Evolutionary conservation across 306 rosid genomes (phyloP).

Genomic region (Crotalaria pallida): DNA sequence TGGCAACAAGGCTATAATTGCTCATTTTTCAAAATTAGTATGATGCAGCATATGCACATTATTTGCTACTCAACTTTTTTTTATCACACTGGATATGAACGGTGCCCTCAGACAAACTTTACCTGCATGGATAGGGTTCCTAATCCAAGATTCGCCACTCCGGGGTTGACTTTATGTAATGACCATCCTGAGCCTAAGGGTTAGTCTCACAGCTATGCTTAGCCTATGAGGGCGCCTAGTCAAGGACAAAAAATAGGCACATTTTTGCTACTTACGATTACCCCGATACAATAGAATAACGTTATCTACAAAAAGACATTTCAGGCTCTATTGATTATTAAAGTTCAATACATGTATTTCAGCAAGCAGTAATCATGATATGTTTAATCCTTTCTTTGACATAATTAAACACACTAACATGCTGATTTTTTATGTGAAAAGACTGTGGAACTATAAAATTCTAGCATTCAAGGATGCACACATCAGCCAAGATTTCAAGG

Average conservation of each 20-base stretch:
- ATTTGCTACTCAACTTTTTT: too few relatives aligned
- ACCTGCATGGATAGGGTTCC: too few relatives aligned
- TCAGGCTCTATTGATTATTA: too few relatives aligned
- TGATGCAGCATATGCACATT: not conserved
- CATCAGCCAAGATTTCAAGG: slow-evolving; percentile 3
- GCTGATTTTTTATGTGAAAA: not conserved
- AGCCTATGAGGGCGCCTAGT: too few relatives aligned
- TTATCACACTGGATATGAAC: too few relatives aligned
- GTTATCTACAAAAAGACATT: too few relatives aligned
- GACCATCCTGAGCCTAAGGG: too few relatives aligned
- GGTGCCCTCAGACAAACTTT: too few relatives aligned
- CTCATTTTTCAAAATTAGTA: slow-evolving; percentile 8
- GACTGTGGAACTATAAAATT: not conserved
- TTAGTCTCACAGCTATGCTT: too few relatives aligned
- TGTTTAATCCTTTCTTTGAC: not conserved
- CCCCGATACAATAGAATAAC: not conserved
- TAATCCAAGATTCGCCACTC: too few relatives aligned
- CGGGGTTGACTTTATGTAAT: too few relatives aligned
- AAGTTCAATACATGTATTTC: not conserved
- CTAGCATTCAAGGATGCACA: slow-evolving; percentile 1
- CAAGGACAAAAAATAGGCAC: not conserved
- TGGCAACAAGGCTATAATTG: not conserved
- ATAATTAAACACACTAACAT: not conserved
- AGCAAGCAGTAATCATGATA: not conserved
- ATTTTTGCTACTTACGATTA: not conserved